Base-by-base conservation (phyloP, 2,329 filamentous ascomycete genomes). In the Phoma sp. region DNA sequence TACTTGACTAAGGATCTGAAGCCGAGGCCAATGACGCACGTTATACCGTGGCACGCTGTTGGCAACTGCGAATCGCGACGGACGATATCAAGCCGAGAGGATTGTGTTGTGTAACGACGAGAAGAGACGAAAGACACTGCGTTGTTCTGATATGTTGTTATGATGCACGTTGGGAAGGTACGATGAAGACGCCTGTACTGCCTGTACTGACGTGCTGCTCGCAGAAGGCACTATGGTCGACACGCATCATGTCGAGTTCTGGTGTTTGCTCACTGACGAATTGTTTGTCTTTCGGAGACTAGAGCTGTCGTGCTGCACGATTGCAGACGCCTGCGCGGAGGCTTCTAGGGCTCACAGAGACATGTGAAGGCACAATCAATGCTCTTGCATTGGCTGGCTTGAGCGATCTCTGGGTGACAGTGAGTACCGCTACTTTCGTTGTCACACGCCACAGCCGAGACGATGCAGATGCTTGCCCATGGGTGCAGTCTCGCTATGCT, bases 41-140 rank as follows among this genome's bases (percentile, higher is more conserved):
- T 43, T n/a, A 64, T 69, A 73, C 69, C 62, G 63, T 67, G 70
- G 67, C 47, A 46, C 37, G 51, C 36, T 58, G 58, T 51, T 39
- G 61, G 56, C 33, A 27, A 49, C 47, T 32, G 63, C 55, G 58
- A 27, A 49, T 45, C 29, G 63, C 55, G 58, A 63, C 47, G 43
- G 55, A 57, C 51, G 61, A 57, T 50, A 56, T 57, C 57, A 40
- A 56, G 54, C 41, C 36, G 31, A 37, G 29, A 41, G 61, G 58
- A 17, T 17, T 17, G 53, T 59, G 51, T 58, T 63, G 71, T 71
- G 65, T 63, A 63, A 72, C 68, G 44, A 46, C 29, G 33, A 41
- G 46, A 50, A 37, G 45, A 54, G 25, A 21, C 35, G 43, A 22
- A 15, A 27, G 24, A 36, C 27, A 29, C 29, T 27, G 29, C 9